Conservation (phyloP, 805 yeast species). For the Metschnikowia colocasiae region DNA sequence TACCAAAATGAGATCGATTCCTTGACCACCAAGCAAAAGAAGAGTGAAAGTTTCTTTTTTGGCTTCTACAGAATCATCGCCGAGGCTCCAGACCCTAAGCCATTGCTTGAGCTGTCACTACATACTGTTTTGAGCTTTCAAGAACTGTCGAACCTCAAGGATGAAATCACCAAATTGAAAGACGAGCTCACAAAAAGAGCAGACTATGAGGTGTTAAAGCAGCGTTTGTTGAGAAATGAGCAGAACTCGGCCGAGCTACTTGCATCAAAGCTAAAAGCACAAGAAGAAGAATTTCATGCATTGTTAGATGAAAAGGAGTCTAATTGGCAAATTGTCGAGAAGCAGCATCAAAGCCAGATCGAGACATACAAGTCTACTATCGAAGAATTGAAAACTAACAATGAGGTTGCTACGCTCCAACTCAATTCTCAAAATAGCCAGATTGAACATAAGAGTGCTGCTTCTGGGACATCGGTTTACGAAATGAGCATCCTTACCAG, state of each 20-base stretch:
- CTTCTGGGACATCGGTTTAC: conserved; percentile 38
- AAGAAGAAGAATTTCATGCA: conserved; percentile 69
- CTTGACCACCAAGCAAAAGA: conserved; percentile 72
- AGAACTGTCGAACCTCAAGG: conserved; percentile 49
- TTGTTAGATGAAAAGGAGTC: conserved; percentile 68
- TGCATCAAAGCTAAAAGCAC: conserved; percentile 55
- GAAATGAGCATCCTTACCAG: conserved; percentile 66
- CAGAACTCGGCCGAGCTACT: conserved; percentile 55
- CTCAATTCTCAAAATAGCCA: conserved; percentile 46
- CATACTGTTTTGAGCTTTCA: conserved; percentile 56
- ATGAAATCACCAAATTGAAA: conserved; percentile 48
- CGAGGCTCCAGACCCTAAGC: conserved; percentile 92
- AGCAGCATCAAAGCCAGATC: conserved; percentile 47
- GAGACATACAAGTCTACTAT: conserved; percentile 51
- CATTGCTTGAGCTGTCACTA: conserved; percentile 66
- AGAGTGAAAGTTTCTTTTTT: conserved; percentile 68
- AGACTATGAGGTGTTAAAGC: conserved; percentile 75
- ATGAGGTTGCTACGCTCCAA: conserved; percentile 62
- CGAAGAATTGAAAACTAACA: conserved; percentile 60
- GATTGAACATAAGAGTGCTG: conserved; percentile 28
- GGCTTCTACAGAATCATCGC: conserved; percentile 71
- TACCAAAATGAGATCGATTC: conserved; percentile 88
- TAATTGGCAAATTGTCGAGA: conserved; percentile 62
- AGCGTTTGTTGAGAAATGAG: conserved; percentile 57
- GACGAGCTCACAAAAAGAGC: conserved; percentile 62